Conservation (phyloP, 2,329 filamentous ascomycete genomes). For the Fusarium neocosmosporiellum region DNA sequence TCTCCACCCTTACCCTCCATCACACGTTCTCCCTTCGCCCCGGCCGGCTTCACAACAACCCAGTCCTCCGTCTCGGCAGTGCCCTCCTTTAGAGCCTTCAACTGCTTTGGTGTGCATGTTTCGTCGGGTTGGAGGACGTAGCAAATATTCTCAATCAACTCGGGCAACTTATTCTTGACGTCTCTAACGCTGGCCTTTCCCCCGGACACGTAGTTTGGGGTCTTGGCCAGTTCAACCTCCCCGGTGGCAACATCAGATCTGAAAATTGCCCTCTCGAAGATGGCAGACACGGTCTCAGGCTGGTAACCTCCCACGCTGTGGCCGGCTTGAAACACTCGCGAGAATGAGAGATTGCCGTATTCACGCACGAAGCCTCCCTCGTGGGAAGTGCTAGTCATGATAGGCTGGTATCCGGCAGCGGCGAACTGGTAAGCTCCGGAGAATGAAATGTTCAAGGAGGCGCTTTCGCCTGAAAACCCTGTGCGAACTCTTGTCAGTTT, state of each 20-base stretch:
- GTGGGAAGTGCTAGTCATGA: conserved; percentile 72
- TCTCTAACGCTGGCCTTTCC: neutral
- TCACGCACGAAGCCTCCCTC: conserved; percentile 79
- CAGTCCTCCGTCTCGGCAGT: neutral
- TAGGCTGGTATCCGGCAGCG: conserved; percentile 74
- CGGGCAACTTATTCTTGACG: neutral
- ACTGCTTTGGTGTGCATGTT: neutral
- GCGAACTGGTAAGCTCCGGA: conserved; percentile 60
- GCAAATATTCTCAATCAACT: conserved; percentile 3
- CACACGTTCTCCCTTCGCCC: neutral
- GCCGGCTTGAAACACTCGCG: conserved; percentile 71
- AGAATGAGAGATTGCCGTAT: conserved; percentile 76
- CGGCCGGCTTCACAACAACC: neutral
- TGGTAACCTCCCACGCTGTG: conserved; percentile 70
- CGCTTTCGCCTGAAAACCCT: conserved; percentile 70
- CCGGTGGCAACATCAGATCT: conserved; percentile 65
- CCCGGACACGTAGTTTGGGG: neutral
- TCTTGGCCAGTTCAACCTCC: conserved; percentile 45
- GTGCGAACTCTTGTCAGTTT: neutral
- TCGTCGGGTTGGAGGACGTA: neutral
- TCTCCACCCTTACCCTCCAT: neutral
- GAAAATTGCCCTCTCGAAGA: conserved; percentile 67
- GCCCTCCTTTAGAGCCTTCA: neutral
- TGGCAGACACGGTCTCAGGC: conserved; percentile 63
- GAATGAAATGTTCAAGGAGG: conserved; percentile 69